A percentile compares a stretch with the other conserved stretches of the same genome.
phyloP scores from a whole-genome alignment of 2,329 filamentous ascomycete species.

The Alternaria consortialis region DNA sequence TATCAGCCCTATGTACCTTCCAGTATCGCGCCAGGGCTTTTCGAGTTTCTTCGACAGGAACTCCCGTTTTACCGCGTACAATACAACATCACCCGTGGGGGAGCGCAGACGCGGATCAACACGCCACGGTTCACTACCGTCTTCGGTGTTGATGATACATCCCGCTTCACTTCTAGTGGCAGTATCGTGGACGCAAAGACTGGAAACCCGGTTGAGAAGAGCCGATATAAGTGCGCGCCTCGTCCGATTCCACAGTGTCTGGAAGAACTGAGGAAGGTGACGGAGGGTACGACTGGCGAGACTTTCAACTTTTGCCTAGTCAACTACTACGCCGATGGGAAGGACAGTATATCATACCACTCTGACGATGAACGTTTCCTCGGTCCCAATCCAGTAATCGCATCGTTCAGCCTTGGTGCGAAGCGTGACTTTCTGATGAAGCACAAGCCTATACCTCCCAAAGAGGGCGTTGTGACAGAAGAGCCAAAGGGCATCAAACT shows the following conservation, averaged over 20 bases:
- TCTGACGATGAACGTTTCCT: constrained; percentile 83
- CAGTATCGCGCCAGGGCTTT: constrained; percentile 66
- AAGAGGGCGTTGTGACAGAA: constrained; percentile 40
- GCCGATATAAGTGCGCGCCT: constrained; percentile 69
- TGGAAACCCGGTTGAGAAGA: constrained; percentile 49
- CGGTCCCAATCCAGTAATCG: constrained; percentile 73
- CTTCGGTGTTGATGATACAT: constrained; percentile 71
- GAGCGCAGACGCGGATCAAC: constrained; percentile 68
- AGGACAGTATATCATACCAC: constrained; percentile 81
- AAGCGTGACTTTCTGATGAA: constrained; percentile 80
- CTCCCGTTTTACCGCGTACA: constrained; percentile 79
- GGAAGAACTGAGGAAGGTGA: constrained; percentile 67
- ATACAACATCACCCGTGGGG: constrained; percentile 74
- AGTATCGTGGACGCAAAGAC: constrained; percentile 55
- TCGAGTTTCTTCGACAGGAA: constrained; percentile 74
- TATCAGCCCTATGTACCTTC: constrained; percentile 76
- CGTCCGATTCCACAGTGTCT: constrained; percentile 77
- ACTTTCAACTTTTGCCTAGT: constrained; percentile 81
- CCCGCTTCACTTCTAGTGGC: constrained; percentile 59
- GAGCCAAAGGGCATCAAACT: constrained; percentile 60
- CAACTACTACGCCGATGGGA: constrained; percentile 82
- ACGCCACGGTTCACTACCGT: constrained; percentile 70
- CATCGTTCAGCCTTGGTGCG: constrained; percentile 77
- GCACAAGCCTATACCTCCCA: constrained; percentile 69
- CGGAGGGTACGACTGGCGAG: constrained; percentile 72